Evolutionary conservation across 192 early-diverging fungal genomes (phyloP).

Genomic region (Coemansia sp.): DNA sequence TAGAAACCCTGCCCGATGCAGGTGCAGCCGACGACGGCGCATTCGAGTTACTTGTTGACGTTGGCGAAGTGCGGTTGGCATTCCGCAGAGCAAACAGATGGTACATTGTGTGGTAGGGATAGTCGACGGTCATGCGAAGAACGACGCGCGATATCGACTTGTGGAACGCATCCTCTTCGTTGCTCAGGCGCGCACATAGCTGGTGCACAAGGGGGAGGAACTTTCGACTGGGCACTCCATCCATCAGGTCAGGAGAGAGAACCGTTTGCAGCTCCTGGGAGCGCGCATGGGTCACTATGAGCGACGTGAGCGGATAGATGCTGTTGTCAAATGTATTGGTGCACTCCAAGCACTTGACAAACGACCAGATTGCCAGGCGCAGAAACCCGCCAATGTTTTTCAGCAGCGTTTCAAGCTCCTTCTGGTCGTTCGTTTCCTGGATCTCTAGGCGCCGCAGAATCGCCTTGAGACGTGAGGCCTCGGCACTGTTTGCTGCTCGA

Average conservation of each 20-base stretch:
- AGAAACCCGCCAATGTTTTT: conserved; percentile 34
- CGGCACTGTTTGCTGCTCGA: conserved; percentile 5
- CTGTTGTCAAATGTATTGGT: conserved; percentile 33
- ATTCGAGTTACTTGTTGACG: neutral
- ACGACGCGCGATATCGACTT: conserved; percentile 17
- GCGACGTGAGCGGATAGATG: conserved; percentile 37
- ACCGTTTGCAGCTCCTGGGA: conserved; percentile 18
- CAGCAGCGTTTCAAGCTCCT: conserved; percentile 25
- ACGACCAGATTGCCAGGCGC: conserved; percentile 38
- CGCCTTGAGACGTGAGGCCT: conserved; percentile 13
- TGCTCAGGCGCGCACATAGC: conserved; percentile 46
- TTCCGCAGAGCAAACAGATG: conserved; percentile 48
- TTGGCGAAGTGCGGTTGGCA: conserved; percentile 28
- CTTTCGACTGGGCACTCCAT: conserved; percentile 41
- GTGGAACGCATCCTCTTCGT: conserved; percentile 27
- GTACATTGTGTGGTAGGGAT: conserved; percentile 42
- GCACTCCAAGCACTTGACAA: conserved; percentile 35
- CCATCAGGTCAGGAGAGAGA: conserved; percentile 14
- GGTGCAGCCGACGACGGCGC: neutral
- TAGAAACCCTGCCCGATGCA: neutral
- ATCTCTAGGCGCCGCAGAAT: conserved; percentile 32
- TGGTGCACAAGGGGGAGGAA: conserved; percentile 46
- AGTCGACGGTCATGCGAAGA: conserved; percentile 35
- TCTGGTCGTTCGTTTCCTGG: conserved; percentile 33
- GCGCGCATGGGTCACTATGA: conserved; percentile 40